Evolutionary conservation across 2,329 filamentous ascomycete species (phyloP).

Genomic region (Ascosphaera apis): DNA sequence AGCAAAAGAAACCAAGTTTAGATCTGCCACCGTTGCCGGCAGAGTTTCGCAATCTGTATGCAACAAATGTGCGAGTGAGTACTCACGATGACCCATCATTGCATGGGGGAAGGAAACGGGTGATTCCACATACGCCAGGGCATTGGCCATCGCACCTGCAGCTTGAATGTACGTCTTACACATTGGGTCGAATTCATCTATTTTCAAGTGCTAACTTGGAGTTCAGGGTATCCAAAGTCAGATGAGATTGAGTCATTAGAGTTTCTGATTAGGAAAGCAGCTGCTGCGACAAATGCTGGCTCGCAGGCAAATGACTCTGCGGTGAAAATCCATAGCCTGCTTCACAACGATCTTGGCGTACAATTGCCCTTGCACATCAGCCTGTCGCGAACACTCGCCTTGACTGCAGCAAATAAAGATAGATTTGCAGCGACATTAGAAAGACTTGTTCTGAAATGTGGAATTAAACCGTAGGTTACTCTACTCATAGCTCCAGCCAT

Average conservation of each 20-base stretch:
- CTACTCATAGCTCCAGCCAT: too few species aligned
- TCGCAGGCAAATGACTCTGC: too few species aligned
- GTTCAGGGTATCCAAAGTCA: constrained; percentile 18
- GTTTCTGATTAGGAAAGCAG: too few species aligned
- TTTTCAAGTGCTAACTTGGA: too few species aligned
- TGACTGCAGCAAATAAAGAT: constrained; percentile 50
- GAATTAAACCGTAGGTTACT: constrained; percentile 24
- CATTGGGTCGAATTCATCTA: too few species aligned
- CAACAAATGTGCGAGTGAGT: constrained; percentile 53
- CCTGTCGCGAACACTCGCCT: constrained; percentile 57
- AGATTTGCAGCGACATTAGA: constrained; percentile 37
- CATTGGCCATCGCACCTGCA: constrained; percentile 90
- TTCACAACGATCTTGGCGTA: constrained; percentile 55
- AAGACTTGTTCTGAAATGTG: constrained; percentile 18
- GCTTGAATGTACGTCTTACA: constrained; percentile 75
- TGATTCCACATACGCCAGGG: constrained; percentile 62
- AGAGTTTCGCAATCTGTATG: constrained; percentile 74
- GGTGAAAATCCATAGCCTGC: constrained; percentile 36
- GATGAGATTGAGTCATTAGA: constrained; percentile 13
- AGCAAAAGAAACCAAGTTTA: too few species aligned
- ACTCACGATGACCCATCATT: constrained; percentile 60
- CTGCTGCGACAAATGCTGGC: too few species aligned
- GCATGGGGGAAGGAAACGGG: constrained; percentile 64
- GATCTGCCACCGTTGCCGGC: constrained; percentile 51
- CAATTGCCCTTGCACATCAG: constrained; percentile 74